phyloP scores from a whole-genome alignment of 257 asterid genomes.

The Voacanga thouarsii region DNA sequence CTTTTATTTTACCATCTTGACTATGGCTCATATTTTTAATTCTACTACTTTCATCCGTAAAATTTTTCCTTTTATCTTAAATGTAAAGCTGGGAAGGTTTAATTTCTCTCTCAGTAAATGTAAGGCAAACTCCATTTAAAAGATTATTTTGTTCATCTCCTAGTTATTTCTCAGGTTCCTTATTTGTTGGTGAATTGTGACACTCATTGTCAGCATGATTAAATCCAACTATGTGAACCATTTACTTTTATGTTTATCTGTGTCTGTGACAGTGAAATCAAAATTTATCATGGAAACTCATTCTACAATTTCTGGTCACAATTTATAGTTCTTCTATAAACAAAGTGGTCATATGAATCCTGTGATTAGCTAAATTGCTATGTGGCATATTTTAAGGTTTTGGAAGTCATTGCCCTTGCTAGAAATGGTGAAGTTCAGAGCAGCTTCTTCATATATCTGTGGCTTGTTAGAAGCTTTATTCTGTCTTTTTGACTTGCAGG shows the following conservation, averaged over 20 bases:
- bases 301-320: background rate
- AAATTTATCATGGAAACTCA: background rate
- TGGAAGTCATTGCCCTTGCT: background rate
- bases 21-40: background rate
- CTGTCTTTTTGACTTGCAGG: constrained; percentile 47
- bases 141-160: constrained; percentile 4
- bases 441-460: background rate
- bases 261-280: background rate
- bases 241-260: background rate
- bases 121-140: background rate
- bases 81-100: background rate
- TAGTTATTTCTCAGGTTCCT: background rate
- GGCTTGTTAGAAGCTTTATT: background rate
- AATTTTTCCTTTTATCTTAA: too few relatives aligned
- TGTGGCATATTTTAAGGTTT: background rate
- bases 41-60: background rate
- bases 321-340: background rate
- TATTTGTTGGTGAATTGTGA: background rate
- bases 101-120: background rate
- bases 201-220: background rate
- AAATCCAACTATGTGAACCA: background rate
- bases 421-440: background rate
- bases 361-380: background rate
- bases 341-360: background rate
- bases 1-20: background rate